Evolutionary conservation across 1,284 basidiomycete genomes (phyloP).

Genomic region (Pulchroboletus neoregius): DNA sequence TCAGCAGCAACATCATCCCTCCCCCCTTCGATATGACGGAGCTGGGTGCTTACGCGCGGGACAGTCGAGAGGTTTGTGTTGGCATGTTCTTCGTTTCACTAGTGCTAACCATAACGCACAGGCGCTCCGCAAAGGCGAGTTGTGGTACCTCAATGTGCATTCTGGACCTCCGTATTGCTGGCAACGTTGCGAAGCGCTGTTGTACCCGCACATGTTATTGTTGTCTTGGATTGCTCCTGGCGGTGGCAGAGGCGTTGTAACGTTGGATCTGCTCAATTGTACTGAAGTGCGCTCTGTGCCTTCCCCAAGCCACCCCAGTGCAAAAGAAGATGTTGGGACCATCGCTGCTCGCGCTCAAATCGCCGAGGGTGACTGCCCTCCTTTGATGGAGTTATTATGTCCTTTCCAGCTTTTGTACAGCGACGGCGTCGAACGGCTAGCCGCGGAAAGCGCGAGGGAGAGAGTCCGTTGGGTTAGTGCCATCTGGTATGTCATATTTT

Average conservation of each 20-base stretch:
- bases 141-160: conserved; percentile 91
- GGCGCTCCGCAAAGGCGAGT: conserved; percentile 76
- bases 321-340: conserved; percentile 79
- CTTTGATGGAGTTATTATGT: conserved; percentile 66
- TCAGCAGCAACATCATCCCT: conserved; percentile 36
- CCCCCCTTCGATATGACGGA: conserved; percentile 47
- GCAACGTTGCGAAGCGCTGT: conserved; percentile 79
- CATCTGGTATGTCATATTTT: conserved; percentile 60
- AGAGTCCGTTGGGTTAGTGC: conserved; percentile 85
- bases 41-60: conserved; percentile 40
- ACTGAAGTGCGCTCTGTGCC: conserved; percentile 76
- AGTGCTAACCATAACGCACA: conserved; percentile 34
- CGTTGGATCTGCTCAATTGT: conserved; percentile 79
- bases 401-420: conserved; percentile 86
- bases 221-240: conserved; percentile 79
- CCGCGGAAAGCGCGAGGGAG: conserved; percentile 77
- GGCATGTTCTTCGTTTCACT: conserved; percentile 29
- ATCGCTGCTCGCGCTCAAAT: conserved; percentile 67
- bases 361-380: conserved; percentile 41
- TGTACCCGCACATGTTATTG: conserved; percentile 76
- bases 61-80: conserved; percentile 45
- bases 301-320: conserved; percentile 72
- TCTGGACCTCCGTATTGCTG: conserved; percentile 72
- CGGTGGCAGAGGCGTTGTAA: conserved; percentile 76
- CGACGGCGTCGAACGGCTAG: conserved; percentile 82